Percentiles rank a stretch among this genome's conserved stretches.
Conservation (phyloP, 1,139 yeast genomes). For the Hanseniaspora sp. region DNA sequence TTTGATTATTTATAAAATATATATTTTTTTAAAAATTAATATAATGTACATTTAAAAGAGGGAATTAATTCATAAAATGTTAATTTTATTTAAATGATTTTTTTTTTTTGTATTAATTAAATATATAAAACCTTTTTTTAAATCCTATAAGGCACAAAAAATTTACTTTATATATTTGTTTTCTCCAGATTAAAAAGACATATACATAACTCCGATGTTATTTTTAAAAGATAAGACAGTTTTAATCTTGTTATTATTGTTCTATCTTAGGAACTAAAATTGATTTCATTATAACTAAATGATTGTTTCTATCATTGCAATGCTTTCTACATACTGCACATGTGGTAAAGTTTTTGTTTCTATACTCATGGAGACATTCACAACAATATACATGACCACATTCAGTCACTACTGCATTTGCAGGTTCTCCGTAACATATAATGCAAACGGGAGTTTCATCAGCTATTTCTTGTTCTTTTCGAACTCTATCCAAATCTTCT, state of each 20-base stretch:
- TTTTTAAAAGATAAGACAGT: not conserved
- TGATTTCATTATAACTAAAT: slow-evolving; percentile 25
- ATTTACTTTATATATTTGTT: too few relatives aligned
- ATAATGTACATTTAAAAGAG: too few relatives aligned
- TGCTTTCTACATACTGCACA: slow-evolving; percentile 41
- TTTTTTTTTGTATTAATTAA: too few relatives aligned
- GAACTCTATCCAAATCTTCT: slow-evolving; percentile 8
- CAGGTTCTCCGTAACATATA: slow-evolving; percentile 44
- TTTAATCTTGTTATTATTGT: not conserved
- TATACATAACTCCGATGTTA: not conserved
- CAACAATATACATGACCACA: slow-evolving; percentile 49
- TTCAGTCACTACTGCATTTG: slow-evolving; percentile 37
- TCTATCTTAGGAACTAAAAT: not conserved
- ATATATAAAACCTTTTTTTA: too few relatives aligned
- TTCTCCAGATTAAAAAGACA: too few relatives aligned
- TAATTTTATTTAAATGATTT: too few relatives aligned
- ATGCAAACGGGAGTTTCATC: slow-evolving; percentile 36
- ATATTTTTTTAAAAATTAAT: too few relatives aligned
- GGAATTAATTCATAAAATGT: too few relatives aligned
- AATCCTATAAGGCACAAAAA: too few relatives aligned
- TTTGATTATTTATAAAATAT: too few relatives aligned
- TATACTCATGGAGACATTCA: slow-evolving; percentile 38
- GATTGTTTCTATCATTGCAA: slow-evolving; percentile 31
- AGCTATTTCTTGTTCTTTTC: slow-evolving; percentile 23
- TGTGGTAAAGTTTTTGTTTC: slow-evolving; percentile 30